These are phyloP conservation scores for Mercurialis annua DNA, from an alignment of 345 rosid genomes.

Conservation along the genomic window DNA sequence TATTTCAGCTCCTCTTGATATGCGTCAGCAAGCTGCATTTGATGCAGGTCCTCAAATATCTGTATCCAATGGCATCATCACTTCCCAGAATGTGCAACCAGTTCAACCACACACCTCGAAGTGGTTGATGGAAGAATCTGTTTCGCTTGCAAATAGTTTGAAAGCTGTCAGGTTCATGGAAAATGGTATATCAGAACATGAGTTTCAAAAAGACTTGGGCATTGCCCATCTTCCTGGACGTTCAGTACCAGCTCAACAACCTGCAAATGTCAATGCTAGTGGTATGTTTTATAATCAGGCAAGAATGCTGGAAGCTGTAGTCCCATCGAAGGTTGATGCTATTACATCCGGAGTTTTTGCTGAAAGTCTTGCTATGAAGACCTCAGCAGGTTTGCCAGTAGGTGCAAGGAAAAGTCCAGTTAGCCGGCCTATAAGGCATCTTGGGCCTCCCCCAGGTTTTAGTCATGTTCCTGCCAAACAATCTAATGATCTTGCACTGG, in stretches of 20 bases:
- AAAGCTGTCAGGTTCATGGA: slow-evolving; percentile 48
- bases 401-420: slow-evolving; percentile 62
- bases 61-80: slow-evolving; percentile 41
- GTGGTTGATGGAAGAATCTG: slow-evolving; percentile 56
- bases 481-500: slow-evolving; percentile 41
- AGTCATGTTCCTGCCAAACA: slow-evolving; percentile 60
- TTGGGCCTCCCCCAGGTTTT: slow-evolving; percentile 98
- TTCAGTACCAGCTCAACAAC: slow-evolving; percentile 41
- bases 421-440: slow-evolving; percentile 67
- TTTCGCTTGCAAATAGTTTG: slow-evolving; percentile 53
- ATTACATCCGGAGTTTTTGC: slow-evolving; percentile 41
- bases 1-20: slow-evolving; percentile 41
- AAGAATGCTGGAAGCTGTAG: slow-evolving; percentile 37
- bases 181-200: slow-evolving; percentile 50
- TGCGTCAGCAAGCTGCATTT: slow-evolving; percentile 35
- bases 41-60: slow-evolving; percentile 36
- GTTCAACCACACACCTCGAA: slow-evolving; percentile 42
- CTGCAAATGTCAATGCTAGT: slow-evolving; percentile 34
- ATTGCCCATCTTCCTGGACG: slow-evolving; percentile 33
- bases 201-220: slow-evolving; percentile 45
- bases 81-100: slow-evolving; percentile 42
- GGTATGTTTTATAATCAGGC: slow-evolving; percentile 43
- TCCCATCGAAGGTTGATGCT: slow-evolving; percentile 44
- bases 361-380: slow-evolving; percentile 42
- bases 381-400: slow-evolving; percentile 38